Evolutionary conservation across 768 basidiomycete genomes (phyloP).

Genomic region (Boletus vermiculosoides): DNA sequence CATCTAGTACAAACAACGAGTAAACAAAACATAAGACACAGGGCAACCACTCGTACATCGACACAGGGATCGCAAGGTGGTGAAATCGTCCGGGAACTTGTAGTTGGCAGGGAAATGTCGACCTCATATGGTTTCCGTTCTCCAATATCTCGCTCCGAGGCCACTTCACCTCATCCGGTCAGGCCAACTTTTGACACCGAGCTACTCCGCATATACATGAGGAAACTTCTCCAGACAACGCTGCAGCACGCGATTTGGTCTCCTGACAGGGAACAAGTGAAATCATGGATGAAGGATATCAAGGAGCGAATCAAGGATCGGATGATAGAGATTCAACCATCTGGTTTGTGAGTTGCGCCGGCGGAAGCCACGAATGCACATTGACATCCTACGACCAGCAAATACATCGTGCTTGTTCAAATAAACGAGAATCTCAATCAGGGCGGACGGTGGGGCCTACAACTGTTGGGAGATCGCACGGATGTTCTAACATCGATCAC

Average conservation of each 20-base stretch:
- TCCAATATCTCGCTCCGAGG: conserved; percentile 57
- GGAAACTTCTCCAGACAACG: conserved; percentile 71
- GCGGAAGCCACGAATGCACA: conserved; percentile 1
- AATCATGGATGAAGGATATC: conserved; percentile 79
- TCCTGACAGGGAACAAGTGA: conserved; percentile 68
- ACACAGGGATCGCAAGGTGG: not conserved
- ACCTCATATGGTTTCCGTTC: conserved; percentile 51
- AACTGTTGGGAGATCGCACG: conserved; percentile 1
- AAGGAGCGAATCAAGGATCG: conserved; percentile 82
- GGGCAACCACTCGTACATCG: not conserved
- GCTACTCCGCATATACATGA: conserved; percentile 74
- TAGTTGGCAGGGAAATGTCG: conserved; percentile 20
- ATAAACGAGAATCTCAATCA: conserved; percentile 83
- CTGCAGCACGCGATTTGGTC: conserved; percentile 64
- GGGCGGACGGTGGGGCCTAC: conserved; percentile 66
- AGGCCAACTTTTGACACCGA: conserved; percentile 68
- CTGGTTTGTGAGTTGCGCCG: conserved; percentile 66
- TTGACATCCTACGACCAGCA: conserved; percentile 45
- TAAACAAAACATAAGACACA: conserved; percentile 23
- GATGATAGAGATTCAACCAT: conserved; percentile 80
- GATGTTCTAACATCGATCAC: conserved; percentile 2
- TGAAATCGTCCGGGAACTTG: not conserved
- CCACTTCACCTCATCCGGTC: conserved; percentile 46
- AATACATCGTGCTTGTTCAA: conserved; percentile 84
- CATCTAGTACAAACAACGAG: conserved; percentile 18